Evolutionary conservation across 495 filamentous ascomycete species (phyloP), one percentile per base, ranked within the genome.

Genomic region (Neurospora cerealis): DNA sequence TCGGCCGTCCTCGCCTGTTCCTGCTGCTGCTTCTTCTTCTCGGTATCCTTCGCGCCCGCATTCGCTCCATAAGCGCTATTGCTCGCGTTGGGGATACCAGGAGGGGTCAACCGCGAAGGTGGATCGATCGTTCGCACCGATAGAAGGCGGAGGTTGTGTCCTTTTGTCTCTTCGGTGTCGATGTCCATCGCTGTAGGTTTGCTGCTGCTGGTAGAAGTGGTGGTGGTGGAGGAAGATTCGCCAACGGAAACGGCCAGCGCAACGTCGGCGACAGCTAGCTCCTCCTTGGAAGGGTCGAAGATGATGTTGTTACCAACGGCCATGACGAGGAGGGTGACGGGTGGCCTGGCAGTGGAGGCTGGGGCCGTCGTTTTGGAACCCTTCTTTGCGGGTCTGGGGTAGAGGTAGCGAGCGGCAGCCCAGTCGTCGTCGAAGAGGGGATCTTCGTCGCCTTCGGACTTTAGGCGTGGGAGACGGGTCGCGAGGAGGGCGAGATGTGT

Each of bases 361-460:
- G 54, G 13, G 13, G 24, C 72, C 69, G 39, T 74, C 74, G 60
- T 80, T 72, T 39, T 69, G 75, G 54, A 34, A 32, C 54, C 54
- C 15, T 62, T 62, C 54, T 41, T 6, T 28, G 34, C 19, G 37
- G 66, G 6, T 44, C 87, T 85, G 1, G 92, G 89, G 83, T 95
- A 99, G 28, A 99, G 85, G 70, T 90, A 89, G 46, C 89, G 81
- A 3, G 94, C 88, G 41, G 90, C 92, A 42, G 90, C 92, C 96
- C 96, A 99, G 83, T 99, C 96, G 83, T 99, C 96, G 85, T 97
- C 91, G 85, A 99, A 98, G 77, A 97, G 90, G 2, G 96, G 96
- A 78, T 99, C 96, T 83, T 99, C 96, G 79, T 97, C 94, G 71
- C 86, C 86, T 78, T 94, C 90, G 32, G 93, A 96, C 79, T 93